Base-by-base conservation (phyloP, 345 rosid species). In the Erysimum cheiranthoides region DNA sequence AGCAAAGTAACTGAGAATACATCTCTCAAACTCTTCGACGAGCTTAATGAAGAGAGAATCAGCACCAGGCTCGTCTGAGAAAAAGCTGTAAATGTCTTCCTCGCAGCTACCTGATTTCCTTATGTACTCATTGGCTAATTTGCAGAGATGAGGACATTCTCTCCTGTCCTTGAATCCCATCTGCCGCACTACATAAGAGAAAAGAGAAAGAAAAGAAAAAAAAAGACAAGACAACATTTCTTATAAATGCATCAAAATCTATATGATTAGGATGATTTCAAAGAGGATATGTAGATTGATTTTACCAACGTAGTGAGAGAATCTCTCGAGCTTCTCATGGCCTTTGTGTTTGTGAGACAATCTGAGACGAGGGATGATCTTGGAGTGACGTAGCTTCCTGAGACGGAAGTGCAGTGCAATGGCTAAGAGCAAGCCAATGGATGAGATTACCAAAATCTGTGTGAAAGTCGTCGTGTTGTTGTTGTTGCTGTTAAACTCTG, bases 291-390 rank as follows among this genome's bases (percentile, higher is more conserved):
- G 75, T 32, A 61, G 39, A 74, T 84, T 71, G 38, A 21, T 83
- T 39, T 71, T 83, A 92, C 98, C 97, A 68, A 92, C 96, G 82
- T 92, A 94, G 73, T 89, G 93, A 36, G 98, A 84, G 84, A 94
- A 94, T 78, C 91, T 82, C 75, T 94, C 98, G 3, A 94, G 85
- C 83, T 88, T 89, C 61, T 84, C 82, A 72, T 73, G 86, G 60
- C 89, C 88, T 1, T 79, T 80, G 71, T 84, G 74, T 2, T 79
- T 81, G 1, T 79, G 75, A 2, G 84, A 70, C 5, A 72, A 53
- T 70, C 82, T 84, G 12, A 87, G 65, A 47, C 85, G 89, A 3
- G 97, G 97, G 43, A 86, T 82, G 81, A 81, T 82, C 86, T 83
- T 93, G 31, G 84, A 84, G 78, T 85, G 75, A 69, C 85, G 88